Evolutionary conservation across 176 grass and related monocot species (phyloP).

Genomic region (Carex cristatella): DNA sequence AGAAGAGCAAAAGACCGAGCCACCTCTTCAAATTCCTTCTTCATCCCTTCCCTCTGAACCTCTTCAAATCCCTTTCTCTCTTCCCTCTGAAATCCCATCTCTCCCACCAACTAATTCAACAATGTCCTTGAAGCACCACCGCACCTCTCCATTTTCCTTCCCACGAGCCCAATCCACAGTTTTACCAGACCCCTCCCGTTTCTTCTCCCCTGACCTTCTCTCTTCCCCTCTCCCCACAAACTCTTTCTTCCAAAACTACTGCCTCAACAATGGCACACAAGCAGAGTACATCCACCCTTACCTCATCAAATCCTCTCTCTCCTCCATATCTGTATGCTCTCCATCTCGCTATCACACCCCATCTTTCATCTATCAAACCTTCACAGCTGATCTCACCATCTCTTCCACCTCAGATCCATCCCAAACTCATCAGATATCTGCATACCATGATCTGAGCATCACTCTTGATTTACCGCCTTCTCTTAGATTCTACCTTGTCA

Average conservation of each 20-base stretch:
- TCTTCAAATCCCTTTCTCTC: not conserved
- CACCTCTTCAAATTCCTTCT: not conserved
- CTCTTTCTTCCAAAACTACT: constrained; percentile 93
- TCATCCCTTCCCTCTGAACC: not conserved
- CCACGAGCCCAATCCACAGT: constrained; percentile 62
- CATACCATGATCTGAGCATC: constrained; percentile 83
- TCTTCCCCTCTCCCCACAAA: constrained; percentile 81
- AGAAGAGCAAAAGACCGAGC: not conserved
- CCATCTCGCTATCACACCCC: constrained; percentile 54
- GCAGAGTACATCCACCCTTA: constrained; percentile 97
- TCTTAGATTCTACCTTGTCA: constrained; percentile 69
- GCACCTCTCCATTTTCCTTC: constrained; percentile 36
- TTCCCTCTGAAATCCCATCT: not conserved
- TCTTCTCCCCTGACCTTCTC: constrained; percentile 68
- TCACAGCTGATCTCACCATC: constrained; percentile 79
- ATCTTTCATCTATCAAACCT: constrained; percentile 64
- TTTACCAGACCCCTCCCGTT: constrained; percentile 64
- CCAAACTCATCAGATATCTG: constrained; percentile 37
- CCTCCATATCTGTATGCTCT: constrained; percentile 59
- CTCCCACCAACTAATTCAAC: not conserved
- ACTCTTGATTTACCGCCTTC: constrained; percentile 68
- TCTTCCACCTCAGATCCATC: constrained; percentile 32
- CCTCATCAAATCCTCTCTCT: constrained; percentile 45
- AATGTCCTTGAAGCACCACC: constrained; percentile 3
- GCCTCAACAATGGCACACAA: constrained; percentile 90